phyloP scores from a whole-genome alignment of 202 grass and related monocot genomes.

The Panicum virgatum region DNA sequence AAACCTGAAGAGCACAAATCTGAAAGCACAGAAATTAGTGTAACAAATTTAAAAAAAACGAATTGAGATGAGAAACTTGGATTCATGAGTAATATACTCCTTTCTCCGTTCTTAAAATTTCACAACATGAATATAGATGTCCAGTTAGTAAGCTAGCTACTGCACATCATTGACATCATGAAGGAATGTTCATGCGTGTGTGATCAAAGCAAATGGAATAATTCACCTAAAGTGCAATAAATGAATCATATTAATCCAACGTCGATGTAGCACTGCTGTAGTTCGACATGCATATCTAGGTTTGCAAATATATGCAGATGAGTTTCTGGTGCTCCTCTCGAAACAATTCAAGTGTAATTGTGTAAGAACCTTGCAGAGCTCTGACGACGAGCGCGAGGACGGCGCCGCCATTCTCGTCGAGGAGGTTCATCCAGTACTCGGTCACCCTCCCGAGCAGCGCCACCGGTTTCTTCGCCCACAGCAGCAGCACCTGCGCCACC shows the following conservation, averaged over 20 bases:
- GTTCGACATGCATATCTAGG: not conserved
- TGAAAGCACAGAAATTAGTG: not conserved
- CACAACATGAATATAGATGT: not conserved
- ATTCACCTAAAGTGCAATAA: not conserved
- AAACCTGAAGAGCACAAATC: not conserved
- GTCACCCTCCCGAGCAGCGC: conserved; percentile 45
- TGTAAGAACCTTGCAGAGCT: conserved; percentile 54
- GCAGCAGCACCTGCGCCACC: conserved; percentile 59
- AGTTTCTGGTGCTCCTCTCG: not conserved
- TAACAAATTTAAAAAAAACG: not conserved
- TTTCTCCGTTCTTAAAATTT: not conserved
- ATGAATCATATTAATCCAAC: not conserved
- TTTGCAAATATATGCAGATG: not conserved
- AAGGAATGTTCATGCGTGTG: not conserved
- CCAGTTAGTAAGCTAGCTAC: not conserved
- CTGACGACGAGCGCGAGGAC: conserved; percentile 41
- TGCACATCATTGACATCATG: not conserved
- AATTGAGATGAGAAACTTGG: not conserved
- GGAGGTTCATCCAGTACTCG: conserved; percentile 73
- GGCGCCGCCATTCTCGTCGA: conserved; percentile 54
- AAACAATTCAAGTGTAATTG: not conserved
- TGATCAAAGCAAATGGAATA: not conserved
- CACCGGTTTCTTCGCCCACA: conserved; percentile 56
- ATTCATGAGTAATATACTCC: not conserved
- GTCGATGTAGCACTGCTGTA: not conserved